These are phyloP conservation scores for Neurospora sp. DNA, from an alignment of 495 filamentous ascomycete genomes.

Conservation along the genomic window DNA sequence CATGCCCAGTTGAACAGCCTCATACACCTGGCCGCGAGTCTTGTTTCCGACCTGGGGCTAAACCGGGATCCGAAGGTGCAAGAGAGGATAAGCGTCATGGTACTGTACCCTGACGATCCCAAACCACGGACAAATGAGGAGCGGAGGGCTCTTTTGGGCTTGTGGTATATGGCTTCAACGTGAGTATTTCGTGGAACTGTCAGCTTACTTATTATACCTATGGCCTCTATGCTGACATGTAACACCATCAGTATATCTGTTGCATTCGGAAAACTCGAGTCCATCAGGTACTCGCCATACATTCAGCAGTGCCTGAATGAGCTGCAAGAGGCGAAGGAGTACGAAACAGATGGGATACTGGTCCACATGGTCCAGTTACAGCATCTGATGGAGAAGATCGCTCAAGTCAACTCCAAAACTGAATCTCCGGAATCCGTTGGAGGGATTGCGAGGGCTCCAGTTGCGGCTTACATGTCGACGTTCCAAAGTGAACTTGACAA, in stretches of 20 bases:
- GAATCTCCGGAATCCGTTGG: conserved; percentile 2
- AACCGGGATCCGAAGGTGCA: conserved; percentile 24
- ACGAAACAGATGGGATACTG: conserved; percentile 23
- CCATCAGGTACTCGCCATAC: conserved; percentile 25
- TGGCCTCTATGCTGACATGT: conserved; percentile 11
- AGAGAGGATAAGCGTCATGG: conserved; percentile 12
- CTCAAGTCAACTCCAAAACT: conserved; percentile 19
- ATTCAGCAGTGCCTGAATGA: conserved; percentile 26
- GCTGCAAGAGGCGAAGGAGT: conserved; percentile 21
- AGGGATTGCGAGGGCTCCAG: conserved; percentile 9
- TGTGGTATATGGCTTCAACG: conserved; percentile 33
- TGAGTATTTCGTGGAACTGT: conserved; percentile 11
- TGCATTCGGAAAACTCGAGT: conserved; percentile 9
- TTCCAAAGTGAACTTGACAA: conserved; percentile 25
- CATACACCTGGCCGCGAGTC: conserved; percentile 33
- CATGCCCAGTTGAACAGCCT: conserved; percentile 36
- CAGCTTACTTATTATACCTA: background rate
- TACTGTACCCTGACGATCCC: conserved; percentile 8
- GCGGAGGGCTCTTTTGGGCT: conserved; percentile 25
- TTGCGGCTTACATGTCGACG: conserved; percentile 15
- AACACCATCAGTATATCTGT: conserved; percentile 14
- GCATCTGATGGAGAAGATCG: conserved; percentile 28
- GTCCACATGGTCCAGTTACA: conserved; percentile 28
- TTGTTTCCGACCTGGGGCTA: conserved; percentile 37
- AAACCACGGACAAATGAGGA: conserved; percentile 21